These are phyloP conservation scores for Phyllachora maydis DNA, from an alignment of 2,329 filamentous ascomycete species.

Conservation along the genomic window DNA sequence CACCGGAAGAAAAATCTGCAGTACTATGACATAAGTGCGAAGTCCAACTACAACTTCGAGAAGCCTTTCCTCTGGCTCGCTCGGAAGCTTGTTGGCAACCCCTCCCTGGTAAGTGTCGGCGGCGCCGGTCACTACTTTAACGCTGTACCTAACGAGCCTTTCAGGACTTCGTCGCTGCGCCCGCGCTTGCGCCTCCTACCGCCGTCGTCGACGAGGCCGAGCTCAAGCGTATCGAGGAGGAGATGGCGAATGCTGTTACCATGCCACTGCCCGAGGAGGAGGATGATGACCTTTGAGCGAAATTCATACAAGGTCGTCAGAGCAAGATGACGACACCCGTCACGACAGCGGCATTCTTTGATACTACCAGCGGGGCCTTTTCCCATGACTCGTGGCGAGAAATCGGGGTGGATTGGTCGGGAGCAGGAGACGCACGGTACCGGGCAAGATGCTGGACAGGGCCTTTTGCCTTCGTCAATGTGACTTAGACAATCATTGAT, in stretches of 20 bases:
- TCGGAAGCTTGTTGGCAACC: slow-evolving; percentile 93
- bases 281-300: too few relatives aligned
- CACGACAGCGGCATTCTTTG: too few relatives aligned
- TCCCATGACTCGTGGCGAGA: too few relatives aligned
- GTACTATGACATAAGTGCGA: slow-evolving; percentile 99
- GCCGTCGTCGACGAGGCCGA: slow-evolving; percentile 72
- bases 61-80: slow-evolving; percentile 99
- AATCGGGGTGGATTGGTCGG: too few relatives aligned
- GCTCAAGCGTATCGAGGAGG: slow-evolving; percentile 63
- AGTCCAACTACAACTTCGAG: slow-evolving; percentile 99
- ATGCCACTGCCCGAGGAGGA: slow-evolving; percentile 91
- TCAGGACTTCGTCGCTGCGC: slow-evolving; percentile 90
- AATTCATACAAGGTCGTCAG: too few relatives aligned
- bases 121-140: slow-evolving; percentile 6
- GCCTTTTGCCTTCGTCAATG: too few relatives aligned
- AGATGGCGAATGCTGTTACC: slow-evolving; percentile 64
- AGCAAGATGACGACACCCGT: too few relatives aligned
- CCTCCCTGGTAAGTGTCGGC: slow-evolving; percentile 51
- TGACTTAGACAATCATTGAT: too few relatives aligned
- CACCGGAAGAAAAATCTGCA: slow-evolving; percentile 99
- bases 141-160: slow-evolving; percentile 9
- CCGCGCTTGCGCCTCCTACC: slow-evolving; percentile 84
- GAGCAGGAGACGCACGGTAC: too few relatives aligned
- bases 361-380: too few relatives aligned
- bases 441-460: too few relatives aligned